Conservation (phyloP, 2,329 filamentous ascomycete genomes). For the Pseudodiploospora longispora region DNA sequence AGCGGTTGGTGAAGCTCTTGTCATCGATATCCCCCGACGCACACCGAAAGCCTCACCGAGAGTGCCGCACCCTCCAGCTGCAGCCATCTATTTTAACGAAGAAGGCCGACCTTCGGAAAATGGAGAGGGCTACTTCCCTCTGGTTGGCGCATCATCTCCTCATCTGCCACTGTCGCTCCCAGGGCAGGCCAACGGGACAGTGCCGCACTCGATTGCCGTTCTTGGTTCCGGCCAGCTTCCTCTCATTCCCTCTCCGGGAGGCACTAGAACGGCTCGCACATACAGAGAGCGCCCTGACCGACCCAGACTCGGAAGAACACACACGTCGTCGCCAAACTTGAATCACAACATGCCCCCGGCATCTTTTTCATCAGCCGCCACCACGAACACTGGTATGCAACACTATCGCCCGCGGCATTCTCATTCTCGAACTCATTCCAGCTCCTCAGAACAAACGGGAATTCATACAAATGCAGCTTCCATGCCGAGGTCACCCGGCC, state of each 20-base stretch:
- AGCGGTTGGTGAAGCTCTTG: conserved; percentile 75
- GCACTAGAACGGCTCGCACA: conserved; percentile 41
- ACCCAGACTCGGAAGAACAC: conserved; percentile 58
- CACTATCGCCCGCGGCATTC: conserved; percentile 30
- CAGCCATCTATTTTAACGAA: conserved; percentile 49
- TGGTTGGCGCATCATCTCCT: conserved; percentile 40
- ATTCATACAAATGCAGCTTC: conserved; percentile 42
- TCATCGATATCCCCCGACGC: conserved; percentile 79
- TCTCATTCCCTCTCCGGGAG: conserved; percentile 75
- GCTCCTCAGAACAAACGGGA: conserved; percentile 43
- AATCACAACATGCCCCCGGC: conserved; percentile 36
- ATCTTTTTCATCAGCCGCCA: conserved; percentile 23
- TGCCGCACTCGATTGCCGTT: conserved; percentile 65
- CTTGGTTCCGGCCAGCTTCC: conserved; percentile 74
- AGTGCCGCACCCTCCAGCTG: conserved; percentile 32
- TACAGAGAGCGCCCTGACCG: conserved; percentile 50
- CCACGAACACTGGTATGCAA: conserved; percentile 25
- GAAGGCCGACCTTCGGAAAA: conserved; percentile 59
- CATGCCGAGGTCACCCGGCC: conserved; percentile 43
- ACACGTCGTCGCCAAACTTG: conserved; percentile 74
- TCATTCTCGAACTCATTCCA: conserved; percentile 52
- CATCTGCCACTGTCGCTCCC: conserved; percentile 33
- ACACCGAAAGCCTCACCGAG: conserved; percentile 77
- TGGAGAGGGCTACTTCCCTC: conserved; percentile 77
- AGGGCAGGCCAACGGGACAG: conserved; percentile 25